Base-by-base conservation (phyloP, 2,329 filamentous ascomycete genomes). In the Pestalotiopsis sp. region DNA sequence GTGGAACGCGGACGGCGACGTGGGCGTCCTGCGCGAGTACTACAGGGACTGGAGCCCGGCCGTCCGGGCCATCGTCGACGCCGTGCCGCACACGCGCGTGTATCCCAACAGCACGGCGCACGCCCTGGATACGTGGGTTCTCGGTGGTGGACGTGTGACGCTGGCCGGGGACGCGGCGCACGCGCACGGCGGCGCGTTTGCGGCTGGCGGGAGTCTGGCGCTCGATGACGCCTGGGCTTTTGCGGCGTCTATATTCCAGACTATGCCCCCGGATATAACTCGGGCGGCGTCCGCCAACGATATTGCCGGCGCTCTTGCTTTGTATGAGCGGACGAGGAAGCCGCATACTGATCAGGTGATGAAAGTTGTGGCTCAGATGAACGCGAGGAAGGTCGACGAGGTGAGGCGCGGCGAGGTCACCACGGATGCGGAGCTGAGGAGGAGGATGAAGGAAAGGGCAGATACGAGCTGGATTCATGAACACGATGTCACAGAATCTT, bases 101-200 rank as follows among this genome's bases (percentile, higher is more conserved):
- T 85, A 82, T 62, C 82, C 83, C 3, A 85, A 85, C 69, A 78
- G 79, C 6, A 79, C 82, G 0, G 83, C 80, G 0, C 73, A 79
- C 3, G 75, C 76, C 6, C 75, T 85, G 1, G 74, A 80, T 2
- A 81, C 78, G 0, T 85, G 83, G 83, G 76, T 82, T 0, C 76
- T 85, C 17, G 77, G 75, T 4, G 72, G 73, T 17, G 77, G 75
- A 3, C 72, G 76, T 2, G 78, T 81, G 0, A 80, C 79, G 0
- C 75, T 83, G 0, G 80, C 77, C 0, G 81, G 81, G 2, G 81
- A 83, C 11, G 81, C 81, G 0, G 80, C 80, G 0, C 80, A 82
- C 20, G 80, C 83, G 0, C 81, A 82, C 63, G 81, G 81, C 3
- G 81, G 81, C 0, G 80, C 81, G 0, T 81, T 81, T 36, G 80